Evolutionary conservation across 139 green algal species (phyloP), one percentile per base, ranked within the genome.

Genomic region (Parachlorella kessleri): DNA sequence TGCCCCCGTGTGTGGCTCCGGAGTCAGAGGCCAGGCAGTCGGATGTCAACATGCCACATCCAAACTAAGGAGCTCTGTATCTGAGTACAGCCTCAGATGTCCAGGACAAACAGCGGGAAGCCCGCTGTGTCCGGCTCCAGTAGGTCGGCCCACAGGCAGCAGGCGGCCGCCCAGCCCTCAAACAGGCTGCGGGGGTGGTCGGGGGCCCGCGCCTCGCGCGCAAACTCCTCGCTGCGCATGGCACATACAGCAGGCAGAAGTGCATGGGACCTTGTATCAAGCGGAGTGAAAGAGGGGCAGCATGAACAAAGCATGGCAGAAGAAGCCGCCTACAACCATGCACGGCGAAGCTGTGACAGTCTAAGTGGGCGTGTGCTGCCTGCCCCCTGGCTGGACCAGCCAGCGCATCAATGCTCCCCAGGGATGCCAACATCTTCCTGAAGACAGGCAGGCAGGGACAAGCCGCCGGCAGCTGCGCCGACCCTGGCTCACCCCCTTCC

Each of bases 151-250:
- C 77, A 89, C 77, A 93, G 84, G 83, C 80, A 90, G 28, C 85
- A 59, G 28, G 81, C 85, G 14, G 82, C 89, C 10, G 80, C 79
- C 38, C 77, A 35, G 33, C 89, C 89, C 73, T 94, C 91, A 54
- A 79, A 94, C 30, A 94, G 70, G 9, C 84, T 91, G 14, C 66
- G 66, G 0, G 86, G 86, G 54, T 81, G 77, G 78, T 94, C 90
- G 26, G 91, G 88, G 32, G 65, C 77, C 59, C 81, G 71, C 0
- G 74, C 66, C 36, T 81, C 59, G 3, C 69, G 26, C n/a, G 64
- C 64, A 23, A 91, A 82, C 68, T 87, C 40, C 53, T 83, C 32
- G 66, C 77, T 86, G 42, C 81, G 66, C 10, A 28, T 18, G 18
- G 48, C 48, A 59, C 18, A 10, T 59, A 10, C 48, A 10, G 10